A percentile compares a stretch with the other conserved stretches of the same genome.
phyloP scores from a whole-genome alignment of 331 rosid genomes.

The Acacia concinna region DNA sequence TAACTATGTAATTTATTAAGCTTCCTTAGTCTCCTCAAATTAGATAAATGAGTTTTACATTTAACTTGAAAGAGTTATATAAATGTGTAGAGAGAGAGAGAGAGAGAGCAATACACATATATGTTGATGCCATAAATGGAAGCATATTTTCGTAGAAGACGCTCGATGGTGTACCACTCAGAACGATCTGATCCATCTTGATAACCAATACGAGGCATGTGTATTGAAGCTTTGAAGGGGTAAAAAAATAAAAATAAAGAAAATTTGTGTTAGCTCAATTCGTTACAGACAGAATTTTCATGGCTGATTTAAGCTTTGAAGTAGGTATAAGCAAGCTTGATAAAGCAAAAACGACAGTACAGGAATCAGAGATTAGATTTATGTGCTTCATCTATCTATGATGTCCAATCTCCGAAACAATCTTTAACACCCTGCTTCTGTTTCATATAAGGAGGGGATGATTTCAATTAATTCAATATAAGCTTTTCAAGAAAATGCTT shows the following conservation, averaged over 20 bases:
- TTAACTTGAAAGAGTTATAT: too few relatives aligned
- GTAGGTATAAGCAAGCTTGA: constrained; percentile 1
- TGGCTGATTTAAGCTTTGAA: constrained; percentile 8
- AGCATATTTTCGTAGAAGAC: constrained; percentile 86
- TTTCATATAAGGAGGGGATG: not conserved
- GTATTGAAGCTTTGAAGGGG: constrained; percentile 66
- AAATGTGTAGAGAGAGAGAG: constrained; percentile 5
- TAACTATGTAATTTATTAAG: too few relatives aligned
- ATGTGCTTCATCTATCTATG: not conserved
- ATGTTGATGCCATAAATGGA: constrained; percentile 62
- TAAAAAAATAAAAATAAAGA: not conserved
- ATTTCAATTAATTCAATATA: not conserved
- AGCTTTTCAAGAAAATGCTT: constrained; percentile 4
- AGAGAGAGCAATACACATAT: constrained; percentile 59
- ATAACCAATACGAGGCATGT: constrained; percentile 94
- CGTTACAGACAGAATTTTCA: not conserved
- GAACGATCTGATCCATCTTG: constrained; percentile 92
- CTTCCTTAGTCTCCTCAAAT: too few relatives aligned
- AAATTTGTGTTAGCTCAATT: constrained; percentile 14
- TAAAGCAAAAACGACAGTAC: not conserved
- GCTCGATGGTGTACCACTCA: constrained; percentile 90
- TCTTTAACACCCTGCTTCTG: not conserved
- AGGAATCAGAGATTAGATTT: not conserved
- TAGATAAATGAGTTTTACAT: too few relatives aligned
- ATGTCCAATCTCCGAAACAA: not conserved